Percentiles rank a stretch among this genome's conserved stretches.
phyloP scores from a whole-genome alignment of 441 rosid genomes.

The California macrophylla region DNA sequence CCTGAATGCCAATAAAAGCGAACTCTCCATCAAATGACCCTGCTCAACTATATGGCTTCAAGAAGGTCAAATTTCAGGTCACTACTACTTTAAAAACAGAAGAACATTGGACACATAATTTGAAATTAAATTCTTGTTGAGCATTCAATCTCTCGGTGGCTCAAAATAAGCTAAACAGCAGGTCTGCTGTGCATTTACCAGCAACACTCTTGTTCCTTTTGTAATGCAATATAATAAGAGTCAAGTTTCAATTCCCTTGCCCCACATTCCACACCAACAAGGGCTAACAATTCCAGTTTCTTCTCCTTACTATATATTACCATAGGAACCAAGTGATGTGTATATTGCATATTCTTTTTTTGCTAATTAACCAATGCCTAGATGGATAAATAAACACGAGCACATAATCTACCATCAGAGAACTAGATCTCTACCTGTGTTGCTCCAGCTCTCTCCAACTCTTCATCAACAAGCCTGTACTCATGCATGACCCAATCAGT shows the following conservation, averaged over 20 bases:
- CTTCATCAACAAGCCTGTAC: conserved; percentile 70
- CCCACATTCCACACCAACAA: neutral
- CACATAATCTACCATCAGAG: neutral
- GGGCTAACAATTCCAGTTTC: neutral
- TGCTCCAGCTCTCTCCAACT: conserved; percentile 36
- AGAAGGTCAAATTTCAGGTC: neutral
- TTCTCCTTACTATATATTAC: neutral
- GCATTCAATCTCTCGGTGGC: neutral
- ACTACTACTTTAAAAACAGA: neutral
- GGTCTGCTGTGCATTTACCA: neutral
- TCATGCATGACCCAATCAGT: conserved; percentile 98
- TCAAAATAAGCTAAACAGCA: neutral
- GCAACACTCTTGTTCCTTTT: neutral
- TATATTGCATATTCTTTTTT: neutral
- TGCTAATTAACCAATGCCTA: neutral
- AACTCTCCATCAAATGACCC: neutral
- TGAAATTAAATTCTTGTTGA: neutral
- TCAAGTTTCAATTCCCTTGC: neutral
- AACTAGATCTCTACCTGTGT: conserved; percentile 38
- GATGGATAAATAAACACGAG: neutral
- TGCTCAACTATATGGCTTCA: neutral
- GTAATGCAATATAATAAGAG: neutral
- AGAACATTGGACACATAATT: neutral
- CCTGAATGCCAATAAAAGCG: neutral
- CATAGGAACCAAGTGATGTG: neutral